Base-by-base conservation (phyloP, 441 rosid genomes). In the Pelargonium exstipulatum region DNA sequence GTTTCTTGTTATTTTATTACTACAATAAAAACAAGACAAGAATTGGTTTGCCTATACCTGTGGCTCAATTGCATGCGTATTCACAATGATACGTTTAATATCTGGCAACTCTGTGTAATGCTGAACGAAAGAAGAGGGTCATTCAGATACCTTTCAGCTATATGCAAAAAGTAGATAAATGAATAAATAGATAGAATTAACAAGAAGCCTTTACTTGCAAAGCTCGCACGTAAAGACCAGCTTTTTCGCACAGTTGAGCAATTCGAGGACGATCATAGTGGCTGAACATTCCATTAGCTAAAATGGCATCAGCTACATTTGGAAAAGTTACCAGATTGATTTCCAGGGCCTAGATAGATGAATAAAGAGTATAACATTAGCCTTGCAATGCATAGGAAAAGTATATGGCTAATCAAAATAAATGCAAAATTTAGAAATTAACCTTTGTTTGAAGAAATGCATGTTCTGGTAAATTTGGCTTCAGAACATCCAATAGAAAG, bases 51-150 rank as follows among this genome's bases (percentile, higher is more conserved):
- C n/a, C 62, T 26, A 70, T 71, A 94, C 98, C 97, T 91, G 99
- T 16, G 96, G 99, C 82, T 94, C 99, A 67, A 94, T 94, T 17
- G 94, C 99, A 86, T 94, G 99, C 40, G 99, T 94, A 76, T 94
- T 91, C 77, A 94, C 97, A 66, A 94, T 94, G 26, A 94, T 95
- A 82, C 96, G 99, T 79, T 94, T 94, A 73, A 94, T 88, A 83
- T 94, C 99, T 2, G 95, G 91, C 74, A 94, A 77, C 84, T 94
- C 98, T 0, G 96, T 67, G 76, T 94, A 94, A 78, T 94, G 98
- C 98, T 94, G 95, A 91, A 85, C 2, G 71, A 71, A 66, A 69
- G 35, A 69, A 70, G 26, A 66, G 18, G 60, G 24, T 49, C 53
- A 65, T 10, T 32, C 18, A 16, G 66, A 46, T 32, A 68, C 12